A percentile compares a stretch with the other conserved stretches of the same genome.
These are phyloP conservation scores for Pseudogymnoascus sp. DNA, from an alignment of 2,329 filamentous ascomycete genomes.

Conservation along the genomic window DNA sequence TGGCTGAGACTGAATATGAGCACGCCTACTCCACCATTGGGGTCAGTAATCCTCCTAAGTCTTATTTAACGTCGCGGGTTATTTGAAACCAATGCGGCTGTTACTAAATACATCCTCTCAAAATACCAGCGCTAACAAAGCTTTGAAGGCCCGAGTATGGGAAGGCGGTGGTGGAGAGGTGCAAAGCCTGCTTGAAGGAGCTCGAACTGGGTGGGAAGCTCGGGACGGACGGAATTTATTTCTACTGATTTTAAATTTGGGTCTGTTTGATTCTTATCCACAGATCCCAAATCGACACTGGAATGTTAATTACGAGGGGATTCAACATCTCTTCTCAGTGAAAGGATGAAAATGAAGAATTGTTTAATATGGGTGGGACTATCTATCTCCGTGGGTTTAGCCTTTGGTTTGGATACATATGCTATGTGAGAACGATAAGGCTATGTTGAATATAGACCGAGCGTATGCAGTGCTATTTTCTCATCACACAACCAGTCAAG, in stretches of 20 bases:
- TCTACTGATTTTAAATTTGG: conserved; percentile 5
- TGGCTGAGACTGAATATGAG: conserved; percentile 18
- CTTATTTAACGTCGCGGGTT: background rate
- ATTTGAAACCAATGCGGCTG: background rate
- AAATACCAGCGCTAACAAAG: background rate
- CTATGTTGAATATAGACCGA: background rate
- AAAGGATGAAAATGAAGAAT: background rate
- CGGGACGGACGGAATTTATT: conserved; percentile 14
- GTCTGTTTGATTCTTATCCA: background rate
- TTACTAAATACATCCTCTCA: background rate
- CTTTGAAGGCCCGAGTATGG: conserved; percentile 14
- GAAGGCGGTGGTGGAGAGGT: conserved; percentile 15
- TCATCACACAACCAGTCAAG: background rate
- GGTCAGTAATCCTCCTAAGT: background rate
- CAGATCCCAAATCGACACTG: background rate
- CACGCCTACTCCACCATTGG: conserved; percentile 16
- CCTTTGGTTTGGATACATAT: background rate
- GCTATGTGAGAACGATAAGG: background rate
- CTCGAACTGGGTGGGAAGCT: conserved; percentile 16
- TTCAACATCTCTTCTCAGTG: background rate
- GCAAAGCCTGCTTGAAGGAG: conserved; percentile 15
- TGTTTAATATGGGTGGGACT: background rate
- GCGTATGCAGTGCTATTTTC: background rate
- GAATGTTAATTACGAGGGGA: too few relatives aligned
- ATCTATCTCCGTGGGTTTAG: too few relatives aligned